These are phyloP conservation scores for Peniophora sp. DNA, from an alignment of 1,284 basidiomycete genomes.

Conservation along the genomic window DNA sequence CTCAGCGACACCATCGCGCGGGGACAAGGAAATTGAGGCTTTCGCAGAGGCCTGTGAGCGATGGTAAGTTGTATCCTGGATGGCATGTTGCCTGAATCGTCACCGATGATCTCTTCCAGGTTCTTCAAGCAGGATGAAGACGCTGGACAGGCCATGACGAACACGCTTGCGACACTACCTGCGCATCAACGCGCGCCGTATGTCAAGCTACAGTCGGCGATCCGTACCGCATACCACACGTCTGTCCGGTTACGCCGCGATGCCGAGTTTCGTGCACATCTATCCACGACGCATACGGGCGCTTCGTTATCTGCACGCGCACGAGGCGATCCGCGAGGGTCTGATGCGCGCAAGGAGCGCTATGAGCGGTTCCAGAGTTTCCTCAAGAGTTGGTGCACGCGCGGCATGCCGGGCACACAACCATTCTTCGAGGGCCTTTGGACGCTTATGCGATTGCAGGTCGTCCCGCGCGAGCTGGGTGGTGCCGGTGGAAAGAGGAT, in stretches of 20 bases:
- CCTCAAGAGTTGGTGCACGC: constrained; percentile 66
- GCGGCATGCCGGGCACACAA: constrained; percentile 73
- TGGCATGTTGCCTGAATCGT: not conserved
- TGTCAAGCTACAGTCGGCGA: constrained; percentile 67
- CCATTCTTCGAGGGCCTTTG: constrained; percentile 75
- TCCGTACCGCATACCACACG: constrained; percentile 69
- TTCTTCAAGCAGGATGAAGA: constrained; percentile 73
- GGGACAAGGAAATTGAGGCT: constrained; percentile 55
- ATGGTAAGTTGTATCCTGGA: constrained; percentile 40
- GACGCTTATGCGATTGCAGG: constrained; percentile 67
- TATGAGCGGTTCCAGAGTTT: constrained; percentile 65
- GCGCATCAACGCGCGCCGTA: constrained; percentile 71
- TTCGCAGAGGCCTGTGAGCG: constrained; percentile 67
- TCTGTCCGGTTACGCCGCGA: constrained; percentile 59
- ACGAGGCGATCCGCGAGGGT: constrained; percentile 50
- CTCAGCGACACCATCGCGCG: constrained; percentile 55
- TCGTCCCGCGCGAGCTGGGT: constrained; percentile 61
- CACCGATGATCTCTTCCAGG: constrained; percentile 24
- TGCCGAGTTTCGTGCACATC: constrained; percentile 71
- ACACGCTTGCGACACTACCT: constrained; percentile 66
- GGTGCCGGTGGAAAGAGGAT: constrained; percentile 61
- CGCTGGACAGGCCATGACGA: constrained; percentile 68
- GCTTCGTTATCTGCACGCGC: constrained; percentile 64
- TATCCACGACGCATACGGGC: constrained; percentile 64
- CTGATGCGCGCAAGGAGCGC: constrained; percentile 64